These are phyloP conservation scores for Chaetomium cochliodes DNA, from an alignment of 495 filamentous ascomycete species.

Conservation along the genomic window DNA sequence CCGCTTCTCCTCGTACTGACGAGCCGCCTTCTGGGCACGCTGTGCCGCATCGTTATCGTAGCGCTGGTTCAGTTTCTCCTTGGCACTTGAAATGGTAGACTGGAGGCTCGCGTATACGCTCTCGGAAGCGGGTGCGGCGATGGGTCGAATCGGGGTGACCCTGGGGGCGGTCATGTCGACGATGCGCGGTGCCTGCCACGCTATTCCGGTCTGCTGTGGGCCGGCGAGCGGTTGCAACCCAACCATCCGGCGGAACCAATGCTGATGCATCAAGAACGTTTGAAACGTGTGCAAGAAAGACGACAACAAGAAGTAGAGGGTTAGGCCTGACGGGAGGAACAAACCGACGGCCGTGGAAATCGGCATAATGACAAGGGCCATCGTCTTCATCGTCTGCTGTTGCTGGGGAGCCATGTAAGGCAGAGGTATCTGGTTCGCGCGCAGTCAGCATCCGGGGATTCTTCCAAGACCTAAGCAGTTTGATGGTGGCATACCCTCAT, in stretches of 20 bases:
- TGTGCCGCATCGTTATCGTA: constrained; percentile 24
- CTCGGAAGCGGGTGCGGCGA: constrained; percentile 16
- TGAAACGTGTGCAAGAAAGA: constrained; percentile 59
- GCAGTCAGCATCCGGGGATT: constrained; percentile 7
- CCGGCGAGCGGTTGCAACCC: constrained; percentile 50
- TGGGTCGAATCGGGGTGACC: background rate
- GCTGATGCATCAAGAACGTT: constrained; percentile 51
- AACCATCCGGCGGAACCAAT: constrained; percentile 49
- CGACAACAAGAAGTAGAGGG: constrained; percentile 67
- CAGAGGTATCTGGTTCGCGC: constrained; percentile 33
- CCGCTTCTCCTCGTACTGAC: constrained; percentile 50
- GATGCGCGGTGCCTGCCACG: constrained; percentile 35
- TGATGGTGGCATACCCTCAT: constrained; percentile 52
- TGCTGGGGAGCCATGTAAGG: constrained; percentile 37
- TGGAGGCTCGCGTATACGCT: constrained; percentile 29
- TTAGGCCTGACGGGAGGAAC: constrained; percentile 65
- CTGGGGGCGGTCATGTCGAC: constrained; percentile 29
- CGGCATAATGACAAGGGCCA: constrained; percentile 60
- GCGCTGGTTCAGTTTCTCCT: constrained; percentile 41
- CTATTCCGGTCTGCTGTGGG: background rate
- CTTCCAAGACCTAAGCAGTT: background rate
- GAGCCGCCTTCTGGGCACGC: constrained; percentile 32
- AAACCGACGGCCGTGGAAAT: constrained; percentile 61
- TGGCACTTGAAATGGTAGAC: constrained; percentile 30
- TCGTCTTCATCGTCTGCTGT: constrained; percentile 46